These are phyloP conservation scores for Olyra latifolia DNA, from an alignment of 176 grass and related monocot species.

Conservation along the genomic window DNA sequence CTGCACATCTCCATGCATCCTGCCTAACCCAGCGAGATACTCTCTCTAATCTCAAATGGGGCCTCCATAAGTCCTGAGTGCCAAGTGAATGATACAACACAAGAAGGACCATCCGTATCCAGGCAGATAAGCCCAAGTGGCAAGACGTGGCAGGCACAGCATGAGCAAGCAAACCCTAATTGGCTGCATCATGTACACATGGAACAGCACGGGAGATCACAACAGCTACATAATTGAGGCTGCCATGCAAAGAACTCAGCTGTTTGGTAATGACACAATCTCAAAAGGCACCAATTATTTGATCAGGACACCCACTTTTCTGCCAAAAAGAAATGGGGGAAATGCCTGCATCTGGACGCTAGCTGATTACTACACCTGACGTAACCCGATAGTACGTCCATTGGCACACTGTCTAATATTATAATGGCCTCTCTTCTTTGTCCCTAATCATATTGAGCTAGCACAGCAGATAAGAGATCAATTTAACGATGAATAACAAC, in stretches of 20 bases:
- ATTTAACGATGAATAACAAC: neutral
- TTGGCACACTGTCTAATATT: neutral
- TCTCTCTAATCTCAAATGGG: too few relatives aligned
- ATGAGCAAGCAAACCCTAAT: conserved; percentile 5
- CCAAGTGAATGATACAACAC: too few relatives aligned
- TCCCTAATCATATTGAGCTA: conserved; percentile 19
- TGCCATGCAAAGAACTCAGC: conserved; percentile 14
- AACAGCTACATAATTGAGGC: conserved; percentile 15
- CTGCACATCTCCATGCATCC: neutral
- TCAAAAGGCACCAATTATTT: conserved; percentile 40
- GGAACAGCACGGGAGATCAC: neutral
- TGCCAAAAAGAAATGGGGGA: neutral
- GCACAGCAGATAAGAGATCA: conserved; percentile 1
- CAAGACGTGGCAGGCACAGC: neutral
- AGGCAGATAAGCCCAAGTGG: conserved; percentile 1
- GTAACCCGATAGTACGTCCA: neutral
- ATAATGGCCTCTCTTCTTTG: conserved; percentile 22
- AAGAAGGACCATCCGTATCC: neutral
- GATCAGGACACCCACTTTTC: conserved; percentile 31
- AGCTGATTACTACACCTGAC: neutral
- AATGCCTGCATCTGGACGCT: neutral
- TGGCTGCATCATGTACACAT: conserved; percentile 1
- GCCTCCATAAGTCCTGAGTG: too few relatives aligned
- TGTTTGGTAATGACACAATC: conserved; percentile 19
- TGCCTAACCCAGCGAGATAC: too few relatives aligned